A percentile compares a stretch with the other conserved stretches of the same genome.
phyloP scores from a whole-genome alignment of 1,139 yeast genomes.

The Pichia sp. region DNA sequence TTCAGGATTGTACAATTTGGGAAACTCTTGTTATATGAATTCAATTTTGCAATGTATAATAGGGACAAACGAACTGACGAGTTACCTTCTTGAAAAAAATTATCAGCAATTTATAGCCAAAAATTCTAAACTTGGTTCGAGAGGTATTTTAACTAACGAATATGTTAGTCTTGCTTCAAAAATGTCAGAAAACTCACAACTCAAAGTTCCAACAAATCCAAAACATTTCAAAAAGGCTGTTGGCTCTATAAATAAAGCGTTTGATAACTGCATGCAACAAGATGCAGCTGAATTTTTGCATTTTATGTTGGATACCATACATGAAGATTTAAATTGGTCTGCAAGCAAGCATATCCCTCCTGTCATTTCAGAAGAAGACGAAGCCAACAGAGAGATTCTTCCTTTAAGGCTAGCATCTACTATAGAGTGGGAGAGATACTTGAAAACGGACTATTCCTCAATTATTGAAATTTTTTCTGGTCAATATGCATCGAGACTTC shows the following conservation, averaged over 20 bases:
- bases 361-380: slow-evolving; percentile 67
- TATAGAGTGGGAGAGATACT: slow-evolving; percentile 90
- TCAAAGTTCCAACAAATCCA: slow-evolving; percentile 22
- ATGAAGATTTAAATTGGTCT: slow-evolving; percentile 49
- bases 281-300: slow-evolving; percentile 72
- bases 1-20: slow-evolving; percentile 63
- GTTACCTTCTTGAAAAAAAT: slow-evolving; percentile 45
- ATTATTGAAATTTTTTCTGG: slow-evolving; percentile 58
- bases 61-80: slow-evolving; percentile 35
- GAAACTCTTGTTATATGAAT: slow-evolving; percentile 69
- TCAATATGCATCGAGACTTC: slow-evolving; percentile 68
- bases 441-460: slow-evolving; percentile 76
- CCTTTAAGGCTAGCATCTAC: slow-evolving; percentile 83
- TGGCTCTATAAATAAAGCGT: slow-evolving; percentile 24
- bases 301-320: slow-evolving; percentile 57
- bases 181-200: slow-evolving; percentile 41
- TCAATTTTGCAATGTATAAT: slow-evolving; percentile 61
- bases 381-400: slow-evolving; percentile 60
- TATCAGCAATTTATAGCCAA: slow-evolving; percentile 70
- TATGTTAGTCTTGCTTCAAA: slow-evolving; percentile 61
- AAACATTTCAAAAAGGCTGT: slow-evolving; percentile 23
- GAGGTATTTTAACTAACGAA: slow-evolving; percentile 70
- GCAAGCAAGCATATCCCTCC: slow-evolving; percentile 38
- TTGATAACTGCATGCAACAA: slow-evolving; percentile 48
- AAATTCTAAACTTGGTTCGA: slow-evolving; percentile 71